Base-by-base conservation (phyloP, 345 rosid genomes). In the Salix dunnii region DNA sequence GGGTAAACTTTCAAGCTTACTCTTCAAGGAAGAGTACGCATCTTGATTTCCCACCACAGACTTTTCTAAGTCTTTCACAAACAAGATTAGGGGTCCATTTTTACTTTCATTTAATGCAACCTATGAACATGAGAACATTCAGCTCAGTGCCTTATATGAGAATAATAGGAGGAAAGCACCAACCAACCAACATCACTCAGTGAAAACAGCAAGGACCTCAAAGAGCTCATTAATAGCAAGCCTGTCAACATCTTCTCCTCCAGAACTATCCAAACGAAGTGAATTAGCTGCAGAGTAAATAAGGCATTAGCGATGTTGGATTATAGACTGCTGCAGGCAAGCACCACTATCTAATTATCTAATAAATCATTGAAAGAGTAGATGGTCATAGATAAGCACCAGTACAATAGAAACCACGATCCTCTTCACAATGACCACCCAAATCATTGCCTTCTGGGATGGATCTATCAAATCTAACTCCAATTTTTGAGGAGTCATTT, bases 41-140 rank as follows among this genome's bases (percentile, higher is more conserved):
- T 96, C 99, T 80, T 82, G 87, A 79, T 88, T 93, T 42, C 94
- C 93, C 75, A 77, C 90, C 53, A 92, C 76, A 63, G 95, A 88
- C 83, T 96, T 96, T 85, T 96, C 98, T 74, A 93, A 85, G 53
- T 96, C 99, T 88, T 96, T 96, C 79, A 96, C 74, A 68, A 96
- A 91, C 81, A 96, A 77, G 73, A 96, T 89, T 53, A 96, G 82
- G 42, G 99, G 94, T 36, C 83, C 80, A 70, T 80, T 83, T 85
- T 90, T 92, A 80, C 97, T 87, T 80, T 90, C 96, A 78, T 82
- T 88, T 71, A 75, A 58, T 53, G 88, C 92, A 58, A 94, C 98
- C 99, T 96, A 76, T 38, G 40, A 58, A 77, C 53, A 81, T 60
- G 46, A 77, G 58, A 76, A 70, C 70, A 53, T 60, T 49, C 53